phyloP scores from a whole-genome alignment of 352 stramenopile genomes.

The Globisporangium splendens region DNA sequence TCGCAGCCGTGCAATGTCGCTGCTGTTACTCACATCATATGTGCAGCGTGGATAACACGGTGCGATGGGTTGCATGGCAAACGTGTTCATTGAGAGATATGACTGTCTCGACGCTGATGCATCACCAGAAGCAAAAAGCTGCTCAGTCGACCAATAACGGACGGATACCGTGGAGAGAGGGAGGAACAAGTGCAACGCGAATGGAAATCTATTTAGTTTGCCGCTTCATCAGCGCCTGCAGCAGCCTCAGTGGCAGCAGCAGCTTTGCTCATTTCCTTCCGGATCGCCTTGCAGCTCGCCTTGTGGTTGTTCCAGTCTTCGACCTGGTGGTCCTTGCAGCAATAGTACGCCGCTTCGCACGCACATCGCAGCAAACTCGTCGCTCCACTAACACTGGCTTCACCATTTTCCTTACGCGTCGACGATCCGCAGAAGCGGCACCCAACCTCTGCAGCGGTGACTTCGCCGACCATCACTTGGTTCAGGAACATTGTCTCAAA shows the following conservation, averaged over 20 bases:
- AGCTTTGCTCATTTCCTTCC: conserved; percentile 25
- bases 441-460: conserved; percentile 53
- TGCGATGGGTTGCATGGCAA: too few relatives aligned
- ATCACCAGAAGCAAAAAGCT: too few relatives aligned
- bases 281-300: conserved; percentile 67
- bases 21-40: too few relatives aligned
- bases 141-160: too few relatives aligned
- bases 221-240: neutral
- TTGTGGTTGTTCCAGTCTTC: conserved; percentile 85
- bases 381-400: neutral
- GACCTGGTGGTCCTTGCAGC: conserved; percentile 78
- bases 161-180: too few relatives aligned
- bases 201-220: conserved; percentile 6
- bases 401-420: conserved; percentile 19
- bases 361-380: conserved; percentile 52
- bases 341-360: conserved; percentile 81
- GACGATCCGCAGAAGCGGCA: conserved; percentile 66
- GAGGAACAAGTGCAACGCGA: too few relatives aligned
- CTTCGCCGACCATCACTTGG: conserved; percentile 64
- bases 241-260: neutral
- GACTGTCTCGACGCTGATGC: too few relatives aligned
- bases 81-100: too few relatives aligned
- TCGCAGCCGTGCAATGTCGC: too few relatives aligned
- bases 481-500: conserved; percentile 83
- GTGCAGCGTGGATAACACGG: too few relatives aligned